These are phyloP conservation scores for Phalaenopsis aphrodite DNA, from an alignment of 106 monocot genomes.

Conservation along the genomic window DNA sequence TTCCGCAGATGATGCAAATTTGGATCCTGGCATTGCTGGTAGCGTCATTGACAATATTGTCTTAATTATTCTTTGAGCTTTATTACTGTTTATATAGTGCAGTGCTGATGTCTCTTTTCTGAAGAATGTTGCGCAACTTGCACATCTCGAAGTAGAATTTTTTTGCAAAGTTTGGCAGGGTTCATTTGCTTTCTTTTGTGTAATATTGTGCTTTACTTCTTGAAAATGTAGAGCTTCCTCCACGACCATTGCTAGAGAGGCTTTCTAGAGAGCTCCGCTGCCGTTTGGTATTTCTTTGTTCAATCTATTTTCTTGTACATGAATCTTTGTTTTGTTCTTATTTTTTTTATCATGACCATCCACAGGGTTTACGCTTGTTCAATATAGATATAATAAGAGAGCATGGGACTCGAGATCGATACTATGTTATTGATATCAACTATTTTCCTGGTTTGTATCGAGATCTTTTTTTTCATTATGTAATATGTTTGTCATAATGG, in stretches of 20 bases:
- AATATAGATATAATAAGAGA: constrained; percentile 93
- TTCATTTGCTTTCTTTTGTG: not conserved
- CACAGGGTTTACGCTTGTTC: constrained; percentile 75
- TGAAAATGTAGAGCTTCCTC: constrained; percentile 61
- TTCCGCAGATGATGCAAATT: constrained; percentile 77
- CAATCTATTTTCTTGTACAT: not conserved
- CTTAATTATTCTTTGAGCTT: not conserved
- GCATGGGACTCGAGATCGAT: constrained; percentile 62
- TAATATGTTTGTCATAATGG: not conserved
- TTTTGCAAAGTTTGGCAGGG: not conserved
- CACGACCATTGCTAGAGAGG: constrained; percentile 66
- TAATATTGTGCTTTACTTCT: constrained; percentile 7
- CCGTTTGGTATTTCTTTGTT: constrained; percentile 41
- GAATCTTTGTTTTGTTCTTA: not conserved
- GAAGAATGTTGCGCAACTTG: not conserved
- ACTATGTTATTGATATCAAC: constrained; percentile 91
- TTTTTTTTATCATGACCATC: not conserved
- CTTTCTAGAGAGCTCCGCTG: constrained; percentile 80
- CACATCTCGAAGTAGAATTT: not conserved
- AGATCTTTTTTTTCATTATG: not conserved
- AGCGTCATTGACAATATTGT: constrained; percentile 1
- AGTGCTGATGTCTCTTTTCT: not conserved
- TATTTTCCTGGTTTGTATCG: constrained; percentile 69
- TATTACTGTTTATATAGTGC: not conserved
- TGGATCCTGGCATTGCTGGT: constrained; percentile 78